Conservation (phyloP, 2,329 filamentous ascomycete genomes). For the Fusarium pininemorale region DNA sequence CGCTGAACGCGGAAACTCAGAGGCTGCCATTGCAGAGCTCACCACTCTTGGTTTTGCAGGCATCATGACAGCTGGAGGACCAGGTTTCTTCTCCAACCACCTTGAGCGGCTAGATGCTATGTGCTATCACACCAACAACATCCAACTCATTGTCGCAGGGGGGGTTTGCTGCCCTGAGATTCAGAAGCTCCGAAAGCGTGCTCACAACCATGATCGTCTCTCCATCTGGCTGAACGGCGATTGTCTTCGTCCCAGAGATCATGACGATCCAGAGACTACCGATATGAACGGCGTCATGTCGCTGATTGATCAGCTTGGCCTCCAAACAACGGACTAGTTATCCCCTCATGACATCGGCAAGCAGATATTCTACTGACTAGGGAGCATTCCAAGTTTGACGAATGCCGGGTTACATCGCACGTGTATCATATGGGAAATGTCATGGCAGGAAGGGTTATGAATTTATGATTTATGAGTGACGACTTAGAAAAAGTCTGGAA, state of each 20-base stretch:
- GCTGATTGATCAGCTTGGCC: slow-evolving; percentile 35
- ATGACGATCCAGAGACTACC: slow-evolving; percentile 36
- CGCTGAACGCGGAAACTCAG: slow-evolving; percentile 39
- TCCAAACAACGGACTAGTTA: slow-evolving; percentile 40
- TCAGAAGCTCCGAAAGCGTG: slow-evolving; percentile 35
- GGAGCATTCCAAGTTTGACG: too few relatives aligned
- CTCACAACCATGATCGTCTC: slow-evolving; percentile 37
- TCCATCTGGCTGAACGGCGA: slow-evolving; percentile 60
- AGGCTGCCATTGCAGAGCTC: slow-evolving; percentile 47
- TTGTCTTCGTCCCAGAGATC: slow-evolving; percentile 28
- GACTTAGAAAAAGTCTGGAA: slow-evolving; percentile 4
- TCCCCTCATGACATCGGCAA: slow-evolving; percentile 43
- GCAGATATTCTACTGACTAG: slow-evolving; percentile 27
- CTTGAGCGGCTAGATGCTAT: slow-evolving; percentile 49
- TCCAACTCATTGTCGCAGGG: slow-evolving; percentile 63
- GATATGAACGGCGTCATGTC: slow-evolving; percentile 39
- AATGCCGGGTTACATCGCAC: neutral
- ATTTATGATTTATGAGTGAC: neutral
- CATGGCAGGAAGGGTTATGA: neutral
- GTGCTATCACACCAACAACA: slow-evolving; percentile 39
- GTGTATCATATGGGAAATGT: neutral
- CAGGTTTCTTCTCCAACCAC: slow-evolving; percentile 53
- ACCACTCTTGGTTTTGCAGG: slow-evolving; percentile 57
- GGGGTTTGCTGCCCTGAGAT: slow-evolving; percentile 58
- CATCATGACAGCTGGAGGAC: slow-evolving; percentile 63